These are phyloP conservation scores for Darksidea phi DNA, from an alignment of 495 filamentous ascomycete species.

Conservation along the genomic window DNA sequence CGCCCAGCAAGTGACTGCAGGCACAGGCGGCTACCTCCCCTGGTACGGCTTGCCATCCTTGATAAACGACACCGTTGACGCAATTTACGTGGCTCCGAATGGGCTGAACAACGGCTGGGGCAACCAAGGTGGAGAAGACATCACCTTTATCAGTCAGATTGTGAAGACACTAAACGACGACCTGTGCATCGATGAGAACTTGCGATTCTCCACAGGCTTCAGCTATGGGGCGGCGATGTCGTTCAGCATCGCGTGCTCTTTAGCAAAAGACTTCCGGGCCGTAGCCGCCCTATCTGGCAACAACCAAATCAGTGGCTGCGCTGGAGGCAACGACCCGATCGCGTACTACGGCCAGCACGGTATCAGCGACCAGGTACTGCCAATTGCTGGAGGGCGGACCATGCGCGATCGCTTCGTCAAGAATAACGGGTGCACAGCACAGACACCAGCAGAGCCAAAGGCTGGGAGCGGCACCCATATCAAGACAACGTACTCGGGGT, in stretches of 20 bases:
- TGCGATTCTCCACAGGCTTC: neutral
- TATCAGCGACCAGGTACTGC: neutral
- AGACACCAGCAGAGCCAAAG: neutral
- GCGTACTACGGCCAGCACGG: neutral
- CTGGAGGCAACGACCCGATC: neutral
- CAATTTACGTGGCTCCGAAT: neutral
- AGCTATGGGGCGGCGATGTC: neutral
- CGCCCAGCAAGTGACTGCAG: neutral
- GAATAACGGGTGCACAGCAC: neutral
- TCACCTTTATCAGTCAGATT: neutral
- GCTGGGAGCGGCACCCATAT: neutral
- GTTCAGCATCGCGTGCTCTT: neutral
- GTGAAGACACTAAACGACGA: neutral
- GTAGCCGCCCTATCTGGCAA: neutral
- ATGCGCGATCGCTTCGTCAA: neutral
- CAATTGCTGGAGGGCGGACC: neutral
- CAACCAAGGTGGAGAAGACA: neutral
- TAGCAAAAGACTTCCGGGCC: neutral
- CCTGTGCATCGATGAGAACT: neutral
- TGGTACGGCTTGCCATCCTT: neutral
- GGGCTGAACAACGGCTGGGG: neutral
- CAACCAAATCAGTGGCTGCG: neutral
- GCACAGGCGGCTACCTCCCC: neutral
- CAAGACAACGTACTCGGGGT: neutral
- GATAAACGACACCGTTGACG: neutral